phyloP scores from a whole-genome alignment of 257 asterid genomes.

The Henckelia pumila region DNA sequence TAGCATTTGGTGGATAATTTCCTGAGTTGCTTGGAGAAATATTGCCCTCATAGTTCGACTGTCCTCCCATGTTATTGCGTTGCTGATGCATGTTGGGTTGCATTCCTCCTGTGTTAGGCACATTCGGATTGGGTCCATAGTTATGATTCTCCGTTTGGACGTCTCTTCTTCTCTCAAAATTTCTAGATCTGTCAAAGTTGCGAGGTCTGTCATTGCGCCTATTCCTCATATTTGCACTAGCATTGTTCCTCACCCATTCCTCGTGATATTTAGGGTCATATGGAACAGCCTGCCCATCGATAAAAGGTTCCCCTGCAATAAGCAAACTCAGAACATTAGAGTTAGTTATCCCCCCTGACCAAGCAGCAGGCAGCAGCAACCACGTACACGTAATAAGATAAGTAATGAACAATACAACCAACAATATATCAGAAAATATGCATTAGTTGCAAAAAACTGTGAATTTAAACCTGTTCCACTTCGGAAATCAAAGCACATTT shows the following conservation, averaged over 20 bases:
- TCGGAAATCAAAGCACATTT: background rate
- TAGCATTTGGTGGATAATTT: slow-evolving; percentile 29
- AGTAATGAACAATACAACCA: background rate
- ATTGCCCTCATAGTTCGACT: slow-evolving; percentile 32
- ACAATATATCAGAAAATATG: background rate
- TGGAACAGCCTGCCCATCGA: slow-evolving; percentile 94
- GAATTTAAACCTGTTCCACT: background rate
- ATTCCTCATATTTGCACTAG: slow-evolving; percentile 77
- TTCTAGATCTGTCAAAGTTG: slow-evolving; percentile 64
- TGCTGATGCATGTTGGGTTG: slow-evolving; percentile 28
- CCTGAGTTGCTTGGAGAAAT: slow-evolving; percentile 32
- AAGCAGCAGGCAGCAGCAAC: no score
- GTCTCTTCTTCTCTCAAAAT: slow-evolving; percentile 56
- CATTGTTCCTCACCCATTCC: slow-evolving; percentile 94
- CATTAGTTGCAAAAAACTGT: background rate
- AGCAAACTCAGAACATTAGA: slow-evolving; percentile 13
- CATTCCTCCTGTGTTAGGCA: slow-evolving; percentile 31
- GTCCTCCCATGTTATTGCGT: slow-evolving; percentile 33
- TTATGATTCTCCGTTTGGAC: slow-evolving; percentile 30
- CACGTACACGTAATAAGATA: background rate
- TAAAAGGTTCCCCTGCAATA: slow-evolving; percentile 85
- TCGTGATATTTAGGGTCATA: slow-evolving; percentile 90
- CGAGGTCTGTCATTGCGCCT: slow-evolving; percentile 84
- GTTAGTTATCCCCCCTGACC: background rate
- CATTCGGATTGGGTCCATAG: slow-evolving; percentile 29